Conservation (phyloP, 345 rosid species). For the Ceriops decandra region DNA sequence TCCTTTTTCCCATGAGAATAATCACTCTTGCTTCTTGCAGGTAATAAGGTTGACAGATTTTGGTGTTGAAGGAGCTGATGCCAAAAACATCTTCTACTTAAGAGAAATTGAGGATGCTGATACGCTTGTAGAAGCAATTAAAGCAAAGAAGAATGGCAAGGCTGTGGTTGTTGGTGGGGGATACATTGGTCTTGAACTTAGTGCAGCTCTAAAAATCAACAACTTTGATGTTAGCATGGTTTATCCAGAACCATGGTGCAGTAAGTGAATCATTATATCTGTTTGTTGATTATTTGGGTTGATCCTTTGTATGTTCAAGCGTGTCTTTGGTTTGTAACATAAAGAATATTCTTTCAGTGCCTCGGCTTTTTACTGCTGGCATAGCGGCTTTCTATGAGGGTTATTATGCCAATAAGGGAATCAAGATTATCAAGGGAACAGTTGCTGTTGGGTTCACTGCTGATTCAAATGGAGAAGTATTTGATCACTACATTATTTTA, state of each 20-base stretch:
- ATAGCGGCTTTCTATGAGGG: conserved; percentile 95
- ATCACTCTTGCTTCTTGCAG: conserved; percentile 34
- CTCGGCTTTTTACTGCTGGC: conserved; percentile 88
- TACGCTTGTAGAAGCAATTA: conserved; percentile 66
- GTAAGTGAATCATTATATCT: conserved; percentile 50
- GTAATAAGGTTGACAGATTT: conserved; percentile 80
- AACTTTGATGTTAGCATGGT: conserved; percentile 86
- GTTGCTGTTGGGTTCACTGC: conserved; percentile 88
- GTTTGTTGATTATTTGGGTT: not conserved
- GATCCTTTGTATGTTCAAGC: not conserved
- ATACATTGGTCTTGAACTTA: conserved; percentile 93
- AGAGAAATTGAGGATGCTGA: conserved; percentile 94
- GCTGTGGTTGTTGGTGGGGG: conserved; percentile 98
- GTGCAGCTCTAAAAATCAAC: conserved; percentile 72
- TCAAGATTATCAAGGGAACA: conserved; percentile 87
- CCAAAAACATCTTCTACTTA: conserved; percentile 79
- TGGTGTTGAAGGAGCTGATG: conserved; percentile 89
- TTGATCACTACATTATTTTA: conserved; percentile 1
- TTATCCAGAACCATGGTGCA: conserved; percentile 99
- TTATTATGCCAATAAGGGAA: conserved; percentile 77
- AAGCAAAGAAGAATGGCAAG: conserved; percentile 81
- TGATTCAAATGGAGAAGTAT: conserved; percentile 75
- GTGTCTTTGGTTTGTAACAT: conserved; percentile 9
- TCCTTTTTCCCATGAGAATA: not conserved
- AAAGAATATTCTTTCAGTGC: conserved; percentile 58